These are phyloP conservation scores for Oxytropis ochrocephala DNA, from an alignment of 306 rosid species.

Conservation along the genomic window DNA sequence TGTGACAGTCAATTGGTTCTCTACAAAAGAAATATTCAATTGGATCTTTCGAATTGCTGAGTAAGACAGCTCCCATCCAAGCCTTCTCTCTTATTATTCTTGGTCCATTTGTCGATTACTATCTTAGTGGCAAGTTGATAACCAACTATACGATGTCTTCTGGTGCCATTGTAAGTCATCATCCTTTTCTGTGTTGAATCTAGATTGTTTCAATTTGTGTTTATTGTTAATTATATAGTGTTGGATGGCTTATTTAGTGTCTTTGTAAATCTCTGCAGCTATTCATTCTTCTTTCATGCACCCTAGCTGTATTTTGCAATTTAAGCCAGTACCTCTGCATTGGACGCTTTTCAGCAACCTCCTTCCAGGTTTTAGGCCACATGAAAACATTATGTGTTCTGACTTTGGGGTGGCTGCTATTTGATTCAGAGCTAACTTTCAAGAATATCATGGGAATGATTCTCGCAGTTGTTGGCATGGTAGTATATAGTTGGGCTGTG, in stretches of 20 bases:
- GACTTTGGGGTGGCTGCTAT: slow-evolving; percentile 84
- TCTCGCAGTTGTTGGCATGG: slow-evolving; percentile 73
- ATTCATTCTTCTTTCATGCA: slow-evolving; percentile 74
- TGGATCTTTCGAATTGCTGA: slow-evolving; percentile 94
- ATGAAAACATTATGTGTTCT: slow-evolving; percentile 90
- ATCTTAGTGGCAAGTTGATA: slow-evolving; percentile 61
- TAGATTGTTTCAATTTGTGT: slow-evolving; percentile 4
- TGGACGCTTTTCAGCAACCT: slow-evolving; percentile 84
- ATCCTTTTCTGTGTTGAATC: not conserved
- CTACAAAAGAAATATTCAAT: slow-evolving; percentile 90
- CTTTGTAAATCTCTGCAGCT: slow-evolving; percentile 43
- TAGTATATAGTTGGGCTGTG: slow-evolving; percentile 90
- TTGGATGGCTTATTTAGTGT: not conserved
- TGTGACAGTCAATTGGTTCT: slow-evolving; percentile 79
- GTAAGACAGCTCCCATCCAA: slow-evolving; percentile 95
- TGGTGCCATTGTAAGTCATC: slow-evolving; percentile 65
- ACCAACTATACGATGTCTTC: slow-evolving; percentile 64
- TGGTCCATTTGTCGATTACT: slow-evolving; percentile 77
- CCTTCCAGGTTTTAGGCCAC: slow-evolving; percentile 96
- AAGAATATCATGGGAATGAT: slow-evolving; percentile 85
- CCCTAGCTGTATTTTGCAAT: slow-evolving; percentile 78
- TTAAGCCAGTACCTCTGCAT: slow-evolving; percentile 93
- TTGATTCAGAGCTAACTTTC: slow-evolving; percentile 74
- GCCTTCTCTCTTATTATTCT: slow-evolving; percentile 70
- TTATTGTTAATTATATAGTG: not conserved